phyloP scores from a whole-genome alignment of 2,329 filamentous ascomycete genomes.

The Neurospora sp. region DNA sequence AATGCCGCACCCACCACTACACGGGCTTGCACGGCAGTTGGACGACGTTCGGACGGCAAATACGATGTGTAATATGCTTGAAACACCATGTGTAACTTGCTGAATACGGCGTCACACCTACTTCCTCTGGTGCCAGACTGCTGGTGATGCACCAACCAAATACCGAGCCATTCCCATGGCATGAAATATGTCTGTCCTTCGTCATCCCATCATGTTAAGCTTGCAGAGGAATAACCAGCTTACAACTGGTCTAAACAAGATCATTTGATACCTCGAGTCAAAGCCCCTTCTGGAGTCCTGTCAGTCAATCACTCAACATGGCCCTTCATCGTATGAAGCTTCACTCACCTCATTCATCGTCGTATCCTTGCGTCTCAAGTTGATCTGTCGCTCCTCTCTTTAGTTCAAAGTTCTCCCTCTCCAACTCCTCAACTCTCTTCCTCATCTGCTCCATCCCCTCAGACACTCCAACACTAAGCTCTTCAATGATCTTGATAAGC shows the following conservation, averaged over 20 bases:
- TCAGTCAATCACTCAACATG: background rate
- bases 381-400: constrained; percentile 4
- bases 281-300: background rate
- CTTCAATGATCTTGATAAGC: constrained; percentile 61
- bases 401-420: constrained; percentile 33
- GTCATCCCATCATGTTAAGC: background rate
- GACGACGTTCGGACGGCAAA: background rate
- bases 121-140: background rate
- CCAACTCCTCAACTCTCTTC: constrained; percentile 39
- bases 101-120: background rate
- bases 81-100: background rate
- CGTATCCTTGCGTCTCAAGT: background rate
- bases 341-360: background rate
- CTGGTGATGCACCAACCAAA: background rate
- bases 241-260: background rate
- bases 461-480: constrained; percentile 51
- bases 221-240: background rate
- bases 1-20: background rate
- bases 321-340: background rate
- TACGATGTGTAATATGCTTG: background rate
- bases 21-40: background rate
- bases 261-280: background rate
- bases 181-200: background rate
- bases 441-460: constrained; percentile 52
- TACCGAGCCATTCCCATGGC: background rate